Evolutionary conservation across 1,139 yeast species (phyloP).

Genomic region (Candida sp.): DNA sequence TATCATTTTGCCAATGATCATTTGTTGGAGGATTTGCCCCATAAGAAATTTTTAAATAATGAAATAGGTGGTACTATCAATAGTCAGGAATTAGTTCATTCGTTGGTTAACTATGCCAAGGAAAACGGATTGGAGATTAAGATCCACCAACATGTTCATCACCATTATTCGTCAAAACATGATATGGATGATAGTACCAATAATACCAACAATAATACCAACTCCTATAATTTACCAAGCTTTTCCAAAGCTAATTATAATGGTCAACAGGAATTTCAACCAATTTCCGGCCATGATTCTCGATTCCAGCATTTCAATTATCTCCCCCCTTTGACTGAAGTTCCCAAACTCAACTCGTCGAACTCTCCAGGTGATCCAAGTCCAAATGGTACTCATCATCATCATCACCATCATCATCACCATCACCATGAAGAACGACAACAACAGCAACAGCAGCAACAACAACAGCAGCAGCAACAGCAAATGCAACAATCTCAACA

Average conservation of each 20-base stretch:
- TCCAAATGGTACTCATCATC: slow-evolving; percentile 14
- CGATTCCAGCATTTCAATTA: slow-evolving; percentile 72
- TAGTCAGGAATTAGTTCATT: slow-evolving; percentile 51
- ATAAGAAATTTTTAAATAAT: slow-evolving; percentile 25
- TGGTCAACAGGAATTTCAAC: slow-evolving; percentile 32
- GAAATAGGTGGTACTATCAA: slow-evolving; percentile 46
- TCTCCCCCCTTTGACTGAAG: slow-evolving; percentile 65
- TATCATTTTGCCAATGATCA: slow-evolving; percentile 20
- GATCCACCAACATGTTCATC: slow-evolving; percentile 84
- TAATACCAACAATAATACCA: neutral
- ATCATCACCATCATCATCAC: slow-evolving; percentile 29
- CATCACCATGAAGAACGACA: slow-evolving; percentile 14
- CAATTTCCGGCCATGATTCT: slow-evolving; percentile 55
- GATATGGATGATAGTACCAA: neutral
- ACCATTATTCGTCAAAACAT: slow-evolving; percentile 48
- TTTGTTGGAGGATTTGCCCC: slow-evolving; percentile 10
- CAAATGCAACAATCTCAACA: slow-evolving; percentile 3
- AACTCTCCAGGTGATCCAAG: slow-evolving; percentile 27
- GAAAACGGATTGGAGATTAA: slow-evolving; percentile 58
- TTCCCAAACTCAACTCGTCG: slow-evolving; percentile 66
- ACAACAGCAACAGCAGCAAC: slow-evolving; percentile 3
- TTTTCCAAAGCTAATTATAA: neutral
- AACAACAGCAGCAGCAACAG: slow-evolving; percentile 6
- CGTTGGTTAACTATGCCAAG: slow-evolving; percentile 61
- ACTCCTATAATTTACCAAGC: neutral